phyloP scores from a whole-genome alignment of 2,329 filamentous ascomycete genomes.

The Cladophialophora chaetospira region DNA sequence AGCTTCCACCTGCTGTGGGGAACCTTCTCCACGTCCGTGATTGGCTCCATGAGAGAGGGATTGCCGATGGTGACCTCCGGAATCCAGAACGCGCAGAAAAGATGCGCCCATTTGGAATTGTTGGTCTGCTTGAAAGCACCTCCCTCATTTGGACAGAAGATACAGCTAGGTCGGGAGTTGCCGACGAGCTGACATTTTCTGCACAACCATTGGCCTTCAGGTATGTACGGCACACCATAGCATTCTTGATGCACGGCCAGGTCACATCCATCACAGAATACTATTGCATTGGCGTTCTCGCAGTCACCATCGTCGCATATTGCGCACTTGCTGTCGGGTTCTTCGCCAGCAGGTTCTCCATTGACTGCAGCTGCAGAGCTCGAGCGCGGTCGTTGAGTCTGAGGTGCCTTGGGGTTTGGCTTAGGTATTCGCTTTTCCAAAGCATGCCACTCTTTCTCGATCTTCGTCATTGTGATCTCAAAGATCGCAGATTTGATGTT shows the following conservation, averaged over 20 bases:
- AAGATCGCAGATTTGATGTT: slow-evolving; percentile 90
- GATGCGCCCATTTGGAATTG: slow-evolving; percentile 92
- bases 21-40: slow-evolving; percentile 97
- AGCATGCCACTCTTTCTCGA: slow-evolving; percentile 97
- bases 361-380: slow-evolving; percentile 95
- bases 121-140: slow-evolving; percentile 98
- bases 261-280: slow-evolving; percentile 98
- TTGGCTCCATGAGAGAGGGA: slow-evolving; percentile 95
- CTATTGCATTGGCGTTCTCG: slow-evolving; percentile 98
- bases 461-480: slow-evolving; percentile 97
- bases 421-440: slow-evolving; percentile 96
- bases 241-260: slow-evolving; percentile 97
- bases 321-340: slow-evolving; percentile 95
- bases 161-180: slow-evolving; percentile 88
- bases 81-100: slow-evolving; percentile 98
- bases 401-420: slow-evolving; percentile 91
- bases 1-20: slow-evolving; percentile 92
- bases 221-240: slow-evolving; percentile 97
- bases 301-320: slow-evolving; percentile 99
- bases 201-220: slow-evolving; percentile 97
- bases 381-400: slow-evolving; percentile 88
- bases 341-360: slow-evolving; percentile 84
- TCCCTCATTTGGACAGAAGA: slow-evolving; percentile 97
- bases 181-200: slow-evolving; percentile 95
- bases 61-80: slow-evolving; percentile 95